Base-by-base conservation (phyloP, 495 filamentous ascomycete species). In the Hyaloscypha finlandica region DNA sequence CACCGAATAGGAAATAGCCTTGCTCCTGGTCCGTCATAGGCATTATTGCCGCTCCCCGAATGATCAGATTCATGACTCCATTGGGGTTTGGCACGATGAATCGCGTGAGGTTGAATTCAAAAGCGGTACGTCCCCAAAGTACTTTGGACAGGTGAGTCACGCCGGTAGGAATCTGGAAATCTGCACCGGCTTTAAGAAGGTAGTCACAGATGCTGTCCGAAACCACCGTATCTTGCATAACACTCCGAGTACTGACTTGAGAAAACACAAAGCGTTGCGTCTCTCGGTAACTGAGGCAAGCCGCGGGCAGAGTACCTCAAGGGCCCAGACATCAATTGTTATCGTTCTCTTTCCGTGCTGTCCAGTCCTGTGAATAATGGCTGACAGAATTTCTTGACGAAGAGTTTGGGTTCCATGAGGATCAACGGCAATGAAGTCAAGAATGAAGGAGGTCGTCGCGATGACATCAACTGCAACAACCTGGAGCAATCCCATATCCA, bases 1-100 rank as follows among this genome's bases (percentile, higher is more conserved):
- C 84, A 19, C 85, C 84, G 69, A 86, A 88, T 8, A 80, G 80
- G 8, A 83, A 69, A 70, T 83, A 86, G 0, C 74, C 71, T 16
- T 72, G 73, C 11, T 71, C 73, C 58, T 73, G 69, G 29, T 69
- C 68, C n/a, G 20, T n/a, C 9, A 60, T 37, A 3, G 45, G 54
- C 19, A n/a, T 12, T 51, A 74, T 70, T 1, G 63, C 33, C 20
- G 59, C 51, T 8, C 63, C 30, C 22, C 52, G 56, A 20, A 60
- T 57, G 37, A 64, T 54, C 25, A 25, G 25, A 25, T 25, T 25
- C 25, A 25, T 25, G 25, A 25, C 25, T 2, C 25, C 25, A 25
- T 25, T 25, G 1, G 25, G 25, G 5, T 9, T 31, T 29, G 39
- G 45, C 87, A 80, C 66, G n/a, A 81, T 53, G 69, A 84, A 85